Evolutionary conservation across 306 rosid species (phyloP), one percentile per base, ranked within the genome.

Genomic region (Cucurbita argyrosperma): DNA sequence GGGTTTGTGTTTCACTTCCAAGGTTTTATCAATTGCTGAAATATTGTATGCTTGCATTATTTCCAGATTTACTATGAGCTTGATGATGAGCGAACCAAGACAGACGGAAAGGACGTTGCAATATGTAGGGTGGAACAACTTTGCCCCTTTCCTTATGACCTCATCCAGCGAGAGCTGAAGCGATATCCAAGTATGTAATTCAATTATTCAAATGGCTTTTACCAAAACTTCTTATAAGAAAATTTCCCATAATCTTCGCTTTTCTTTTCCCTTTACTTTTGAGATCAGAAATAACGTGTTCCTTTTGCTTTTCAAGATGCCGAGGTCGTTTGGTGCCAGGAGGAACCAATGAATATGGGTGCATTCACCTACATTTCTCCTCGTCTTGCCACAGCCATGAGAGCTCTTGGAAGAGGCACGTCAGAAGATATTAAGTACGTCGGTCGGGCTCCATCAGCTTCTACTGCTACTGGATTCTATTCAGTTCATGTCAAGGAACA

Each of bases 301-400:
- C 12, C 5, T 64, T 64, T 40, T 18, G 66, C 83, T 81, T 40
- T 52, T 74, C 74, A 71, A 95, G 99, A 95, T 85, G 97, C 97
- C 2, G 99, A 95, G 86, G 21, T 89, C 57, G 97, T 89, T 37
- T 95, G 99, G 99, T 89, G 96, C 80, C 99, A 95, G 82, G 99
- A 95, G 79, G 99, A 95, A 81, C 89, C 97, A 23, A 85, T 95
- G 97, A 95, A 91, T 87, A 95, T 95, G 99, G 99, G 99, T 60
- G 99, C 86, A 43, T 91, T 85, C 82, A 79, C 59, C 64, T 91
- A 95, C 66, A 67, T 91, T 51, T 72, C 85, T 51, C 96, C 96
- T 37, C 85, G 96, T 54, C 96, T 91, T 47, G 71, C 77, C 82
- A 79, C 96, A 7, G 88, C 99, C 74, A 74, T 95, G 96, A 89